Conservation (phyloP, 176 grass and related monocot species). For the Oryza brachyantha region DNA sequence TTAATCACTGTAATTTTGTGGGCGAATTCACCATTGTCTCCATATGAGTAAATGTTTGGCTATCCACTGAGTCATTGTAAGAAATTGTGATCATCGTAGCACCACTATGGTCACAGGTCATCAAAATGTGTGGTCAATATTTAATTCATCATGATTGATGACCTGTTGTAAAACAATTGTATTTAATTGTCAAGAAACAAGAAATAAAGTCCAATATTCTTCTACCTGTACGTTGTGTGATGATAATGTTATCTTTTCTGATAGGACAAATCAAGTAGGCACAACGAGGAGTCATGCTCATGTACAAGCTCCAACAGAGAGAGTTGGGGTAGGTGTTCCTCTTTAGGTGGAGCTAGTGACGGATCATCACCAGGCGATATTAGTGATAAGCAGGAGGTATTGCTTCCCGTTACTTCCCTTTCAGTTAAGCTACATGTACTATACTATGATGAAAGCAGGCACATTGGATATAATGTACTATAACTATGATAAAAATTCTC, state of each 20-base stretch:
- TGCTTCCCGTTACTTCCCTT: constrained; percentile 19
- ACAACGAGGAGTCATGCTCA: constrained; percentile 76
- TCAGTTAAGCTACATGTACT: not conserved
- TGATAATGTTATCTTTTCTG: constrained; percentile 27
- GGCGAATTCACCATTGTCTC: not conserved
- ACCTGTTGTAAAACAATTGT: not conserved
- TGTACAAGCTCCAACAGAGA: constrained; percentile 85
- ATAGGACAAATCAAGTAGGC: constrained; percentile 57
- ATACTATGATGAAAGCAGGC: not conserved
- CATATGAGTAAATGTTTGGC: not conserved
- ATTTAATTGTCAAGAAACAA: not conserved
- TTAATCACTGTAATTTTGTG: not conserved
- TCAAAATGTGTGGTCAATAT: not conserved
- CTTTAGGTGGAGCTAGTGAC: constrained; percentile 68
- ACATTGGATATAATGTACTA: not conserved
- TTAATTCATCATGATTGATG: constrained; percentile 2
- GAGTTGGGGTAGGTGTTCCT: constrained; percentile 89
- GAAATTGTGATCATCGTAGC: not conserved
- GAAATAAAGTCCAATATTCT: not conserved
- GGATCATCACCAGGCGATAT: constrained; percentile 48
- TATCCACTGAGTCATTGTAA: not conserved
- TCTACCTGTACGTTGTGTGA: constrained; percentile 16
- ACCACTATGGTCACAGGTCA: not conserved
- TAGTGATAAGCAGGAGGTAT: constrained; percentile 64
- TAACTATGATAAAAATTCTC: not conserved